A percentile compares a stretch with the other conserved stretches of the same genome.
Evolutionary conservation across 2,329 filamentous ascomycete genomes (phyloP).

Genomic region (Ophiostoma triangulosporum): DNA sequence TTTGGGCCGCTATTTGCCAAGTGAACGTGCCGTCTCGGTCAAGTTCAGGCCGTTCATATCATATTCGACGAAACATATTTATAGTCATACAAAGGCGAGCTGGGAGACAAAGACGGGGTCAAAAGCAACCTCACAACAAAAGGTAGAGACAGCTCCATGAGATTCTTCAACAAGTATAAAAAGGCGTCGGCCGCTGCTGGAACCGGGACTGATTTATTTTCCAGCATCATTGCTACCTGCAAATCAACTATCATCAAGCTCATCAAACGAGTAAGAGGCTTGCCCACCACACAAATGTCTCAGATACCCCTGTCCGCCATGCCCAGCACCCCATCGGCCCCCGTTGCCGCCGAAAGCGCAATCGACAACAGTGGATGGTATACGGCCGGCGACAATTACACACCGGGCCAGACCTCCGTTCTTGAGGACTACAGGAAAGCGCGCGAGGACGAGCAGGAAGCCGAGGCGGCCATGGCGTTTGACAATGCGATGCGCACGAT

Average conservation of each 20-base stretch:
- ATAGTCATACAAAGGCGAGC: no score
- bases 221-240: background rate
- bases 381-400: background rate
- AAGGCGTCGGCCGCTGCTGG: background rate
- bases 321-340: background rate
- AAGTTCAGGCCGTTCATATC: no score
- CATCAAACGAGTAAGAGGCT: background rate
- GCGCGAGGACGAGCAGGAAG: slow-evolving; percentile 19
- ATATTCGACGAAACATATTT: no score
- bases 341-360: background rate
- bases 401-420: background rate
- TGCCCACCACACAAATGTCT: background rate
- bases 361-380: background rate
- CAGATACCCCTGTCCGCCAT: background rate
- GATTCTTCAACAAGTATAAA: background rate
- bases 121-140: no score
- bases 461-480: slow-evolving; percentile 27
- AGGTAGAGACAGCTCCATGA: background rate
- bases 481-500: slow-evolving; percentile 23
- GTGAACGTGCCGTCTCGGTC: no score
- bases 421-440: slow-evolving; percentile 18
- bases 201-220: background rate
- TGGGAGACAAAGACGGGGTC: no score
- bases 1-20: no score
- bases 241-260: background rate